Evolutionary conservation across 2,329 filamentous ascomycete species (phyloP), one percentile per base, ranked within the genome.

Genomic region (Cylindrodendrum hubeiense): DNA sequence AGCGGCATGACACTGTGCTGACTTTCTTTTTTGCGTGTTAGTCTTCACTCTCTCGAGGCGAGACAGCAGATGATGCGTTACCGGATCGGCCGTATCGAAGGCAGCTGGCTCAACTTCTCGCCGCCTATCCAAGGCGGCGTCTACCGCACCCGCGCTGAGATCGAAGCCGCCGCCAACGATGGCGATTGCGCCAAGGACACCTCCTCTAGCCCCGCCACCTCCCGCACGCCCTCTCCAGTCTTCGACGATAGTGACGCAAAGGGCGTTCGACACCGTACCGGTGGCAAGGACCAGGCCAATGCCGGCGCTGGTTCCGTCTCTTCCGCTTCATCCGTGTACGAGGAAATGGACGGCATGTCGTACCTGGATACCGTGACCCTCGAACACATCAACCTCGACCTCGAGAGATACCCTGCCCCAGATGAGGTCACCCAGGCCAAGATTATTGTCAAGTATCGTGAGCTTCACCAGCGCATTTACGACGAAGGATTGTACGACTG

Each of bases 111-210:
- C 67, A 98, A 98, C 79, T 97, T 98, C 76, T 75, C 93, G 7
- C 95, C 96, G 5, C 95, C 96, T 0, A 95, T 98, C 56, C 95
- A 98, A 79, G 95, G 94, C 62, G 95, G 95, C 44, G 85, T 86
- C 63, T 97, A 95, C 79, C 87, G 91, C 69, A 80, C 82, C 22
- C 73, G 77, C 17, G 68, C 69, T 50, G 76, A 81, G 26, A 77
- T 80, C 8, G 78, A 81, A 47, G 60, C 66, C 19, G 63, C 71
- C 9, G 26, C 60, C 15, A 43, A 67, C 15, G 63, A 71, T 4
- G 41, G 50, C 24, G 65, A 61, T 39, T 70, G 53, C 30, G 50
- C 63, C 30, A 69, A 68, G 52, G 74, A 74, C 4, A 60, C 70
- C 12, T 71, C 67, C 19, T 71, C 85, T 1, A 89, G 86, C 71